A percentile compares a stretch with the other conserved stretches of the same genome.
These are phyloP conservation scores for Calocera cornea DNA, from an alignment of 768 basidiomycete genomes.

Conservation along the genomic window DNA sequence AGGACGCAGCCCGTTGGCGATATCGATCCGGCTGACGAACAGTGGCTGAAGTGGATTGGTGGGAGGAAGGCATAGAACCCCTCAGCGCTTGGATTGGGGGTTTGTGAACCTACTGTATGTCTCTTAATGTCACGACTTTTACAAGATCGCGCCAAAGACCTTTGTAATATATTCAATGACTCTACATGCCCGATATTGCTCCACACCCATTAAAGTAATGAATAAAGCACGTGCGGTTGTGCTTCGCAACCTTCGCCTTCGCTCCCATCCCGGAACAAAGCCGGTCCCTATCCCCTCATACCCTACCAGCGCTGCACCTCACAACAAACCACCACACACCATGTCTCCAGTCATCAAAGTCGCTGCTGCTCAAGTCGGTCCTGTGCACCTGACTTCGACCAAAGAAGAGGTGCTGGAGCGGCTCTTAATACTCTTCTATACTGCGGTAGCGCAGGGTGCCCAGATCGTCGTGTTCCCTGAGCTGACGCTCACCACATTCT, in stretches of 20 bases:
- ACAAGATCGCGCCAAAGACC: too few relatives aligned
- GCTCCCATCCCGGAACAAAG: slow-evolving; percentile 1
- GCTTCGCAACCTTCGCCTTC: too few relatives aligned
- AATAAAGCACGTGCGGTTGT: neutral
- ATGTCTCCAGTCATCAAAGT: slow-evolving; percentile 23
- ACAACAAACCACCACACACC: neutral
- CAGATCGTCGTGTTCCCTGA: slow-evolving; percentile 8
- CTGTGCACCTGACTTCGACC: slow-evolving; percentile 19
- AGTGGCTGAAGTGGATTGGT: neutral
- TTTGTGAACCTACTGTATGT: too few relatives aligned
- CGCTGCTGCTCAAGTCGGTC: slow-evolving; percentile 24
- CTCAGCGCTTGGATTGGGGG: too few relatives aligned
- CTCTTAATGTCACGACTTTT: too few relatives aligned
- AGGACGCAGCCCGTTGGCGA: neutral
- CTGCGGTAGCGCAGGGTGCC: slow-evolving; percentile 14
- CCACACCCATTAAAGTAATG: too few relatives aligned
- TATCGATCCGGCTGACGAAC: neutral
- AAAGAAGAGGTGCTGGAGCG: slow-evolving; percentile 16
- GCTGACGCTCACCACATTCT: slow-evolving; percentile 21
- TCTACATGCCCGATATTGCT: too few relatives aligned
- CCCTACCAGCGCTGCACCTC: too few relatives aligned
- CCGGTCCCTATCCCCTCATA: neutral
- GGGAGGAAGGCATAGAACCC: neutral
- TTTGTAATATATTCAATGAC: too few relatives aligned
- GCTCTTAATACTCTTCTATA: slow-evolving; percentile 17